Evolutionary conservation across 2,329 filamentous ascomycete species (phyloP), one percentile per base, ranked within the genome.

Genomic region (Septoria linicola): DNA sequence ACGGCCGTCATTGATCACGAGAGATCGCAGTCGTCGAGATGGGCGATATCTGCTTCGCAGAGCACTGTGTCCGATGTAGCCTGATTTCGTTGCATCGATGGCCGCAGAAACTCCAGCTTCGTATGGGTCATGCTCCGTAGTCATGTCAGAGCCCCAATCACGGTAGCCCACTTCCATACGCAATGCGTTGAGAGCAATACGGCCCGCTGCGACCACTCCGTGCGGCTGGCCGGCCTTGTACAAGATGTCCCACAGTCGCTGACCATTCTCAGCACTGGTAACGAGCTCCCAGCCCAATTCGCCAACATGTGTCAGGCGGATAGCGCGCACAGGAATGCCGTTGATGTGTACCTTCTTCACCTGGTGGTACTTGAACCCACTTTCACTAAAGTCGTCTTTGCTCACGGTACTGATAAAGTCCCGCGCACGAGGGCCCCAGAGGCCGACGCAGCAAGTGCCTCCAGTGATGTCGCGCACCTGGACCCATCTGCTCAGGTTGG

Each of bases 241-340:
- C 1, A 85, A 66, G 0, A 71, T 70, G 54, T 84, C 81, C 82
- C 82, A 85, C 0, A 85, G 68, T 1, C 73, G 69, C 10, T 74
- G 74, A 0, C 82, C 81, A 34, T 79, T 75, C 20, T 84, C 82
- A 0, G 82, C 78, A 27, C 72, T 81, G 1, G 81, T 74, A 53
- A 82, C 80, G 16, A 85, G 74, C 61, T 85, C 82, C 80, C 80
- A 85, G 1, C 82, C 82, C 0, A 73, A 67, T 58, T 85, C 82
- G 4, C 82, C 82, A 3, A 85, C 78, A 43, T 79, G 81, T 0
- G 81, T 84, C 31, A 82, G 72, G 2, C 79, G 73, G 59, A 82
- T 74, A 0, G 73, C 73, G 0, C 72, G 77, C 2, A 82, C 79
- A 0, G 82, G 81, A 11, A 85, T 74, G 0, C 80, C 79, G 6